Evolutionary conservation across 2,329 filamentous ascomycete species (phyloP), one percentile per base, ranked within the genome.

Genomic region (Sarocladium oryzae): DNA sequence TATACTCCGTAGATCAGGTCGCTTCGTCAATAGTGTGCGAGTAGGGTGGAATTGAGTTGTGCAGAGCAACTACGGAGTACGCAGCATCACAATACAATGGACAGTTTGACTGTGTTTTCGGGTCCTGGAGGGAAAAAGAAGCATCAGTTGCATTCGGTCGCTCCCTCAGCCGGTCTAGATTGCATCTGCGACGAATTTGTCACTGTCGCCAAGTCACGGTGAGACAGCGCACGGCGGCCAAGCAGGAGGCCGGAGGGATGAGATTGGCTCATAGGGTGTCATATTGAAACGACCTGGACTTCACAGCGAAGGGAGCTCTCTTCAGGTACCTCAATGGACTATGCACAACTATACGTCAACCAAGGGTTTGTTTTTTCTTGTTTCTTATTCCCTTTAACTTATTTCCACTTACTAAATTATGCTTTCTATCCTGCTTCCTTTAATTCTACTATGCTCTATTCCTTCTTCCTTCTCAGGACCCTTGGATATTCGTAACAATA

Each of bases 221-320:
- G 43, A 30, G 43, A 48, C 43, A 48, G n/a, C 9, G n/a, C 26
- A 33, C 28, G 20, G 43, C 26, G 43, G 43, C 43, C 43, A 48
- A 48, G 43, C 28, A 48, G 26, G 43, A 48, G 43, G 43, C 43
- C 43, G 16, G 3, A 33, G 43, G 33, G 43, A 13, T 26, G 20
- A n/a, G 21, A 48, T 26, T 32, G 43, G 43, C 43, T 48, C 28
- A 26, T 23, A 43, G 40, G 40, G 40, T 26, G 40, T 28, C n/a
- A 23, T 4, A 43, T 43, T 43, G 40, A 43, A 43, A 43, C 40
- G 18, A 23, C 21, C 40, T 18, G 20, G 36, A 18, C 7, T 8
- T 21, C 36, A 28, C 8, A 21, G 15, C 20, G 36, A 49, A 16
- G 33, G 5, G 13, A 5, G 15, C 30, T 15, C 30, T 32, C 16